These are phyloP conservation scores for Pseudocercospora pini-densiflorae DNA, from an alignment of 2,329 filamentous ascomycete species.

Conservation along the genomic window DNA sequence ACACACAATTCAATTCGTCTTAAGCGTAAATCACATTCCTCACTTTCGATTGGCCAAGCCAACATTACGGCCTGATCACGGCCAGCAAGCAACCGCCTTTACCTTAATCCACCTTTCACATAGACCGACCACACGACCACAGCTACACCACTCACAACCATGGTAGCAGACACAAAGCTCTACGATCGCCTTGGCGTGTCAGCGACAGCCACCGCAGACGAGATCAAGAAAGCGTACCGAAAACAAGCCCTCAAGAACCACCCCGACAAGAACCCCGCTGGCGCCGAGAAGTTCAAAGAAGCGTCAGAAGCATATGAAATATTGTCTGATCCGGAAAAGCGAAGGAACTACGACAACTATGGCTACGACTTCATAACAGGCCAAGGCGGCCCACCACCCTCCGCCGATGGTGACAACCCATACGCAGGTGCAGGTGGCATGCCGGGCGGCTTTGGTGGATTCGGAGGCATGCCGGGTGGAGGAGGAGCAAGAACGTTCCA, in stretches of 20 bases:
- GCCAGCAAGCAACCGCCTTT: conserved; percentile 10
- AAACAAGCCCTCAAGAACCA: conserved; percentile 84
- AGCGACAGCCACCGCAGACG: conserved; percentile 81
- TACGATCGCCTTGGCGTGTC: conserved; percentile 86
- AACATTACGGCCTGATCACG: conserved; percentile 14
- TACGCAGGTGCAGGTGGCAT: conserved; percentile 56
- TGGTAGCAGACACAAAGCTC: conserved; percentile 95
- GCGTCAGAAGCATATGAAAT: conserved; percentile 98
- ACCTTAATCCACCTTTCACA: neutral
- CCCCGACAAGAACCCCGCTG: conserved; percentile 92
- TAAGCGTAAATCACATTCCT: conserved; percentile 7
- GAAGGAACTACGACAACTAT: conserved; percentile 92
- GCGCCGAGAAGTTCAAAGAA: conserved; percentile 96
- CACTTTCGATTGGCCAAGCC: conserved; percentile 8
- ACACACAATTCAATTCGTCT: conserved; percentile 15
- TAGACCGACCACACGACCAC: conserved; percentile 26
- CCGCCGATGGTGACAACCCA: conserved; percentile 52
- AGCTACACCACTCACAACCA: conserved; percentile 48
- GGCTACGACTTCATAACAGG: conserved; percentile 81
- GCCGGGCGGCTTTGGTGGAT: conserved; percentile 61
- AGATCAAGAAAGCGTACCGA: conserved; percentile 95
- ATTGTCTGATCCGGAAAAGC: conserved; percentile 94
- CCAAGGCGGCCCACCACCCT: conserved; percentile 55
- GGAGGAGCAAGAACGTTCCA: conserved; percentile 62
- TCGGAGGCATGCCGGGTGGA: conserved; percentile 58